Base-by-base conservation (phyloP, 441 rosid species). In the Bocquillonia castaneifolia region DNA sequence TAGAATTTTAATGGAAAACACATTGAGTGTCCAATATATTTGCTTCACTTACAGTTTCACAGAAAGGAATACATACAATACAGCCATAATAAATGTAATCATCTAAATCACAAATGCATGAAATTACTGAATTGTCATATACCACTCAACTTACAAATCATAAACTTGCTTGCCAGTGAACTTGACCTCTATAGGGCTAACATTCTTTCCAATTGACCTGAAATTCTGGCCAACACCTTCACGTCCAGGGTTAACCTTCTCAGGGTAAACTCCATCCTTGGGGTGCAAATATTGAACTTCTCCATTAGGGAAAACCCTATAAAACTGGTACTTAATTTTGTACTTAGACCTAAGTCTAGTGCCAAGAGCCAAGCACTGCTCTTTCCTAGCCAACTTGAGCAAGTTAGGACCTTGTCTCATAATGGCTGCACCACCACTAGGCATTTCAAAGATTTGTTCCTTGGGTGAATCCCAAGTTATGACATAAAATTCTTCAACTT, bases 331-430 rank as follows among this genome's bases (percentile, higher is more conserved):
- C 10, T 76, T 84, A 52, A 89, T 89, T 85, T 91, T 89, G 83
- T 87, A 91, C 82, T 91, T 91, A 3, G 96, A 91, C 69, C 92
- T 82, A 36, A 89, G 78, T 64, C 93, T 79, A 0, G 93, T 86
- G 10, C 96, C 85, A 1, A 87, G 73, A 10, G 93, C 93, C 74
- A 91, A 63, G 77, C 96, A 91, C 84, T 89, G 97, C 67, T 91
- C 97, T 71, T 91, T 87, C 86, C 97, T 86, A 5, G 92, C 92
- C 77, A 89, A 52, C 82, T 91, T 91, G 62, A 91, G 82, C 81
- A 83, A 57, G 74, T 90, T 90, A 10, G 86, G 88, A 2, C 91
- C 94, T 83, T 86, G 72, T 66, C 91, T 80, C 88, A 88, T 84
- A 14, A 88, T 90, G 64, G 94, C 89, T 2, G 85, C 85, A 0